Conservation (phyloP, 345 rosid genomes). For the Geranium rotundifolium region DNA sequence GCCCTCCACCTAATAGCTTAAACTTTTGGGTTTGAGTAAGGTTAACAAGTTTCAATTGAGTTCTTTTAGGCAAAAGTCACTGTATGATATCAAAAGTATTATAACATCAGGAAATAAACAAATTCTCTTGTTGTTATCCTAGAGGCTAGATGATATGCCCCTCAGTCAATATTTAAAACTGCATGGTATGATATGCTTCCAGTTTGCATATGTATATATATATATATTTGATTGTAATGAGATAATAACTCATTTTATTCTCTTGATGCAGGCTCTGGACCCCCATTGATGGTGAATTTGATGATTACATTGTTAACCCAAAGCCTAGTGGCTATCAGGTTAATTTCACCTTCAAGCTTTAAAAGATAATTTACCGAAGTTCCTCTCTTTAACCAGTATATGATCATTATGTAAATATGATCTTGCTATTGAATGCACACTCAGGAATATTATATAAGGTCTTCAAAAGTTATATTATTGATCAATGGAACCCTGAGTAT, state of each 20-base stretch:
- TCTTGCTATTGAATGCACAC: not conserved
- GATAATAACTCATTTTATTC: not conserved
- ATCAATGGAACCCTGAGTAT: no score
- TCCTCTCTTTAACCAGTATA: not conserved
- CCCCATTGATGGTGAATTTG: slow-evolving; percentile 72
- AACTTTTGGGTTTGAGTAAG: no score
- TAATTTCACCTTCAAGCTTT: slow-evolving; percentile 2
- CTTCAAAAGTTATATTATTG: no score
- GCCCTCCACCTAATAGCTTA: no score
- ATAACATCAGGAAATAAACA: not conserved
- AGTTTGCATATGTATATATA: no score
- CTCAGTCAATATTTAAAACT: slow-evolving; percentile 1
- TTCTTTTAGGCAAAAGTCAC: not conserved
- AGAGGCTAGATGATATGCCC: not conserved
- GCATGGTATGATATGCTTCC: not conserved
- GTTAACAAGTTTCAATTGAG: not conserved
- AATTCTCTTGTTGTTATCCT: not conserved
- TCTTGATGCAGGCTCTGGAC: slow-evolving; percentile 54
- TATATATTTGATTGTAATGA: no score
- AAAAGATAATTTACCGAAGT: not conserved
- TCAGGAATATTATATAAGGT: no score
- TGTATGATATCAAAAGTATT: not conserved
- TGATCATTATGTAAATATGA: not conserved
- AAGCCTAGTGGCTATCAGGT: slow-evolving; percentile 81
- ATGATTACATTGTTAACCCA: slow-evolving; percentile 70